Evolutionary conservation across 768 basidiomycete genomes (phyloP).

Genomic region (Galerina sulciceps): DNA sequence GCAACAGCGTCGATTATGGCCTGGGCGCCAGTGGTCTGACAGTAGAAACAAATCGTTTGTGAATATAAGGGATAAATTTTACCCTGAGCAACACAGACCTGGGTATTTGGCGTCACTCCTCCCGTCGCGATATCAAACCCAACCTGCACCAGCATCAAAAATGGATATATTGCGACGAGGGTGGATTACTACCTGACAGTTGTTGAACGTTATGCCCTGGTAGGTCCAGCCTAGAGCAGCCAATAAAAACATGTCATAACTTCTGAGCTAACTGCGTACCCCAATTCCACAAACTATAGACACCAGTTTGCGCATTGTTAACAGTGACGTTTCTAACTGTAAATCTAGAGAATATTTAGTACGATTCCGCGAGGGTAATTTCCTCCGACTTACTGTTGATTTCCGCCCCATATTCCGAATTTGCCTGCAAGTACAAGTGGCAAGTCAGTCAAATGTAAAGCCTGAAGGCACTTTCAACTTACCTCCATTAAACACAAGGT

Average conservation of each 20-base stretch:
- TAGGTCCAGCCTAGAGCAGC: constrained; percentile 49
- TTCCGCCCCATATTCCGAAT: constrained; percentile 77
- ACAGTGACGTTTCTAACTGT: constrained; percentile 60
- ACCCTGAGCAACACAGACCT: constrained; percentile 35
- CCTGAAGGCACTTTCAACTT: constrained; percentile 14
- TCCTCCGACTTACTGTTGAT: constrained; percentile 66
- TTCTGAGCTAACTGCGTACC: constrained; percentile 32
- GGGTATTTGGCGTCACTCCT: constrained; percentile 38
- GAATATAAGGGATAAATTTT: not conserved
- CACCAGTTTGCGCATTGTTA: constrained; percentile 53
- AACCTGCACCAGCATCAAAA: constrained; percentile 40
- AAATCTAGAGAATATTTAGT: constrained; percentile 35
- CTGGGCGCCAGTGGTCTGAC: constrained; percentile 58
- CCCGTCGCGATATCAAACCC: constrained; percentile 65
- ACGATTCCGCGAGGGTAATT: no score
- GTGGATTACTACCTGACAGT: constrained; percentile 32
- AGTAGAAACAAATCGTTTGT: not conserved
- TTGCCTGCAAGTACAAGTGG: constrained; percentile 45
- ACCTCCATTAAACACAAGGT: constrained; percentile 60
- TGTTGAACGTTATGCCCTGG: constrained; percentile 46
- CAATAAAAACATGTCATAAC: not conserved
- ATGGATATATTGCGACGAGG: constrained; percentile 1
- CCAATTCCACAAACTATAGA: constrained; percentile 52
- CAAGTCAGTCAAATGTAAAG: not conserved
- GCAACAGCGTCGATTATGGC: constrained; percentile 69